These are phyloP conservation scores for Acidomyces sp. DNA, from an alignment of 495 filamentous ascomycete species.

Conservation along the genomic window DNA sequence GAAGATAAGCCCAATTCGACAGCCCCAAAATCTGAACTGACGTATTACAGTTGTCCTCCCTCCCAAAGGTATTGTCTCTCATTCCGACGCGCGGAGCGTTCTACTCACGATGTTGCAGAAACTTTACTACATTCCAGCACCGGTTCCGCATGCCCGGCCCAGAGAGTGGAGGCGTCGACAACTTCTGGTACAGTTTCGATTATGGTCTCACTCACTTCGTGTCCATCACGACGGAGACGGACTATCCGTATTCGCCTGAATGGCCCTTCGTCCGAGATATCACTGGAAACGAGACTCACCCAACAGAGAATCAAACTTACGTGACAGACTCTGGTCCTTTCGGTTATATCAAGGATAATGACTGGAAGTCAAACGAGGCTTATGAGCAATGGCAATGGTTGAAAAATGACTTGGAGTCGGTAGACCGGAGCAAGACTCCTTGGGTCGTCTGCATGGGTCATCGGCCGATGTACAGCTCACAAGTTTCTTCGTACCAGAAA, in stretches of 20 bases:
- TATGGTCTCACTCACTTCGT: conserved; percentile 21
- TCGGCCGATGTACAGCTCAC: conserved; percentile 45
- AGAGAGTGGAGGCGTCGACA: conserved; percentile 10
- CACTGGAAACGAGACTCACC: conserved; percentile 20
- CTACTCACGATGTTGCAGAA: conserved; percentile 37
- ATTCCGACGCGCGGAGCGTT: conserved; percentile 37
- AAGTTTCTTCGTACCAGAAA: conserved; percentile 17
- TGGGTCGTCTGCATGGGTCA: conserved; percentile 49
- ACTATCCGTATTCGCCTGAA: conserved; percentile 13
- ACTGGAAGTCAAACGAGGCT: conserved; percentile 25
- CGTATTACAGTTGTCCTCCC: conserved; percentile 35
- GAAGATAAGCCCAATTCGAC: conserved; percentile 25
- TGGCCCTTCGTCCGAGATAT: conserved; percentile 8
- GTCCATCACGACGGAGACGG: conserved; percentile 16
- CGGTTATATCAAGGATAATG: conserved; percentile 30
- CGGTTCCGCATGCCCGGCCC: conserved; percentile 20
- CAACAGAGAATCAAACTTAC: conserved; percentile 33
- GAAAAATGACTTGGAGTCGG: conserved; percentile 14
- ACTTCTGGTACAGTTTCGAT: conserved; percentile 23
- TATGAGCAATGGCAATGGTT: conserved; percentile 23
- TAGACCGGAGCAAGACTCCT: conserved; percentile 33
- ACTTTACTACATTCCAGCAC: conserved; percentile 17
- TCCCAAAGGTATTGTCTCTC: conserved; percentile 30
- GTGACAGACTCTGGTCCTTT: conserved; percentile 40
- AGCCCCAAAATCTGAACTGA: conserved; percentile 26